Base-by-base conservation (phyloP, 805 yeast genomes). In the Lipomyces oligophaga region DNA sequence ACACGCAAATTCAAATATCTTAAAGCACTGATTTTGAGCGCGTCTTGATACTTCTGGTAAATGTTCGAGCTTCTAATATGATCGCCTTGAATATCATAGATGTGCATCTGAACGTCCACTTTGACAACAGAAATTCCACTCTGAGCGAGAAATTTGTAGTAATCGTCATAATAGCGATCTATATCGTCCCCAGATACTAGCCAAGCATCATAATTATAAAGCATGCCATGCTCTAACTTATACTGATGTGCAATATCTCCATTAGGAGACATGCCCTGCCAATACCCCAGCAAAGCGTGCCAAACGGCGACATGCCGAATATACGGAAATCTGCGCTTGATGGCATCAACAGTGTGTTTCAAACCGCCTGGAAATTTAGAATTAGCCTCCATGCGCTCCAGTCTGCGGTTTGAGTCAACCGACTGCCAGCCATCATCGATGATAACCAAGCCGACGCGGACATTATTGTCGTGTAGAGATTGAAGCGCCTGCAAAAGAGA, bases 381-480 rank as follows among this genome's bases (percentile, higher is more conserved):
- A 36, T 52, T 49, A 13, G 67, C 63, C 30, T 56, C 55, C 21
- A 60, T 57, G 21, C 51, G 48, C 19, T 51, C 41, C 5, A 63
- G 48, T 20, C 54, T 59, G 7, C 63, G 54, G 6, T 54, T 32
- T 7, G 38, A 39, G 27, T 42, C 51, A 8, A 50, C 47, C n/a
- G 34, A 41, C 41, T 61, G 65, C 67, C 67, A 63, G 13, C 66
- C 67, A 40, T 62, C 66, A 38, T 63, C 67, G 30, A 63, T 54
- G 22, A 63, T 51, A 3, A 63, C 38, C 11, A 54, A 49, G 2
- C 57, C 45, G 16, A 62, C 48, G 7, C 53, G 44, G 8, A 57
- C 34, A 4, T 55, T 60, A 5, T 52, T 15, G 21, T 54, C 47
- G 19, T 59, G 57, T n/a, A 63, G 51, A 7, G 55, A 53, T 15